Evolutionary conservation across 192 early-diverging fungal genomes (phyloP), one percentile per base, ranked within the genome.

Genomic region (Glomus cerebriforme): DNA sequence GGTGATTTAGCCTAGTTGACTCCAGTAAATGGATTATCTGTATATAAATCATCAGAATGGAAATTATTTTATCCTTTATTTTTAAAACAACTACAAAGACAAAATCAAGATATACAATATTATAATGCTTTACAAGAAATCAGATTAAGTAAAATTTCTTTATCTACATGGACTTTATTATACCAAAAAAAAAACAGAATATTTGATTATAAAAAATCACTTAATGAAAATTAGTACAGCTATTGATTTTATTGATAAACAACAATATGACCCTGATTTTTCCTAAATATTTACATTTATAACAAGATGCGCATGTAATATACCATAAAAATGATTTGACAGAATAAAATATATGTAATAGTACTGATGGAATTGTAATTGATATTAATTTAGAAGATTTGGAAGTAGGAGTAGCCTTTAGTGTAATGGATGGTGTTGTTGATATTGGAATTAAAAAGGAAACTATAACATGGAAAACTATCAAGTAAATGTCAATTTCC

Each of bases 31-130:
- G 64, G 34, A 13, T 27, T 9, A 29, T 27, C n/a, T 54, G 70
- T 72, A 26, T 72, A 54, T 72, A n/a, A 72, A 54, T 72, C 70
- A 54, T 34, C 45, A 31, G 45, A 26, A 19, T 72, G 70, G 70
- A 47, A 72, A 17, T 26, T 72, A 26, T 72, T 72, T 24, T 54
- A 72, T 27, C 70, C 70, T 5, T 54, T 72, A 47, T 72, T 72
- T 19, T 26, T 72, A 13, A 12, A 6, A 7, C 31, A 72, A 49
- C 70, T 43, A 7, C 39, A 54, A 72, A 47, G 70, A 31, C 70
- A 72, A 31, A 27, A 12, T 26, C 2, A 13, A 27, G 26, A 47
- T 72, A 12, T 3, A 24, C 2, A 26, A 3, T 47, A 27, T 32
- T 72, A 72, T 15, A 47, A 49, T n/a, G 5, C 27, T 7, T 24